Conservation (phyloP, 805 yeast species). For the Metahyphopichia silvanorum region DNA sequence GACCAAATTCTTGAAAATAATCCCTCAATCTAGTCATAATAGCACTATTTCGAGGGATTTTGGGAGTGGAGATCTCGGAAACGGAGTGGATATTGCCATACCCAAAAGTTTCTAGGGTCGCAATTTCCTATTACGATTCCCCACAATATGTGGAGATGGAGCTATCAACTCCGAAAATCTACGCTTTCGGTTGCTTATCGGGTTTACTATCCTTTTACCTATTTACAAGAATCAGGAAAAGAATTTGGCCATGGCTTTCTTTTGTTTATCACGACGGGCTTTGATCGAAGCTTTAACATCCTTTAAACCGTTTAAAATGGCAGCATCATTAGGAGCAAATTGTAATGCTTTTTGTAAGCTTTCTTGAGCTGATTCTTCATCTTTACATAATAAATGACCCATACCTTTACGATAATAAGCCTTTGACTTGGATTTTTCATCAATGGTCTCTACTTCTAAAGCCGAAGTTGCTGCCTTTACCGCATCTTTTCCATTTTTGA, state of each 20-base stretch:
- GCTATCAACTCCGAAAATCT: too few relatives aligned
- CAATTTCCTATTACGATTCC: too few relatives aligned
- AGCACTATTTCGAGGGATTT: too few relatives aligned
- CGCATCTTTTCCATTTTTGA: constrained; percentile 51
- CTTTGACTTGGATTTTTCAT: constrained; percentile 71
- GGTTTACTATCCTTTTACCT: too few relatives aligned
- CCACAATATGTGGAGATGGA: too few relatives aligned
- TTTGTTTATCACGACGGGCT: constrained; percentile 61
- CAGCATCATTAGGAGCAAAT: constrained; percentile 68
- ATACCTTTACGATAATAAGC: constrained; percentile 84
- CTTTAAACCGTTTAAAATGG: constrained; percentile 59
- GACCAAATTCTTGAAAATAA: too few relatives aligned
- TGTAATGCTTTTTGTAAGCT: constrained; percentile 65
- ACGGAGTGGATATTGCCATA: too few relatives aligned
- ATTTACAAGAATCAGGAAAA: too few relatives aligned
- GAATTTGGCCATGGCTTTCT: constrained; percentile 71
- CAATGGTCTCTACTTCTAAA: constrained; percentile 55
- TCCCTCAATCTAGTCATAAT: too few relatives aligned
- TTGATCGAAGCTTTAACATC: constrained; percentile 54
- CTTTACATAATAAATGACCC: constrained; percentile 61
- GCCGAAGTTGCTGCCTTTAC: constrained; percentile 64
- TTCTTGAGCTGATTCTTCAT: constrained; percentile 65
- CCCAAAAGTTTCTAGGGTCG: too few relatives aligned
- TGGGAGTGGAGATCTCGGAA: too few relatives aligned
- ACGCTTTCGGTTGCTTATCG: too few relatives aligned